These are phyloP conservation scores for Aspergillus sparsus DNA, from an alignment of 495 filamentous ascomycete genomes.

Conservation along the genomic window DNA sequence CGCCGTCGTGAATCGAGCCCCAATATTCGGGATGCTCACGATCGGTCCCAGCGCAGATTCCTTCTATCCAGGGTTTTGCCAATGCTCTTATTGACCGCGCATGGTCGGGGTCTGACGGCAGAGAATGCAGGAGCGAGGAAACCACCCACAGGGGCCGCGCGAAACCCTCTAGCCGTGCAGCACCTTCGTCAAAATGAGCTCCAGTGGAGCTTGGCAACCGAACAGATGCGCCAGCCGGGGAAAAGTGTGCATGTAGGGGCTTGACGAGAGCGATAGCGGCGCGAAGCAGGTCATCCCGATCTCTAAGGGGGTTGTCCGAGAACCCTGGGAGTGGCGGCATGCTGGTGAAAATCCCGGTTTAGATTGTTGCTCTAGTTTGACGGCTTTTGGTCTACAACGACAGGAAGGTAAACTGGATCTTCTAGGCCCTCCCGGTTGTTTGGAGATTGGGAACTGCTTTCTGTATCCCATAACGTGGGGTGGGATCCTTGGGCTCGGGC, in stretches of 20 bases:
- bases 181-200: constrained; percentile 12
- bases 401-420: neutral
- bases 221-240: neutral
- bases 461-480: neutral
- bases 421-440: neutral
- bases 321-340: constrained; percentile 14
- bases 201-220: constrained; percentile 5
- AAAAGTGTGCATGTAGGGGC: constrained; percentile 11
- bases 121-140: neutral
- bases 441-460: no score
- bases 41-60: constrained; percentile 3
- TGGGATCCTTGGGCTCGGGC: neutral
- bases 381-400: neutral
- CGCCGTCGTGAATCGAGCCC: constrained; percentile 3
- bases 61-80: constrained; percentile 9
- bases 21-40: constrained; percentile 9
- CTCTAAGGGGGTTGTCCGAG: constrained; percentile 11
- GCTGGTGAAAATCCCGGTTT: neutral
- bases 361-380: neutral
- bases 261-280: constrained; percentile 6
- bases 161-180: constrained; percentile 7
- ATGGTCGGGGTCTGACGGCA: neutral
- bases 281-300: constrained; percentile 1
- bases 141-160: constrained; percentile 13
- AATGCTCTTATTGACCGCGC: neutral